These are phyloP conservation scores for Erodium texanum DNA, from an alignment of 441 rosid genomes.

Conservation along the genomic window DNA sequence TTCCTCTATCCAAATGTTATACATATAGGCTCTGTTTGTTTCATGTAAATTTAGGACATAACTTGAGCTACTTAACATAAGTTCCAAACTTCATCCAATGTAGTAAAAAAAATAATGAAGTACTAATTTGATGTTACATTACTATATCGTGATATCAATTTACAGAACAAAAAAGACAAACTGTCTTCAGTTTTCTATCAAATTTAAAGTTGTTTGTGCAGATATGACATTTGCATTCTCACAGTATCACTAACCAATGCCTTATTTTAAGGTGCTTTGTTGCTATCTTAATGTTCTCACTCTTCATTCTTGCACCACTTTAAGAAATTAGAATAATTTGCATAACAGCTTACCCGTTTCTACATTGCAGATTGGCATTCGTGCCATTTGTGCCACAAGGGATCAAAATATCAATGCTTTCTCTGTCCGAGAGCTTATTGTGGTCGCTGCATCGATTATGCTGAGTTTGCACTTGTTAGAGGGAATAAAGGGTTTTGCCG, in stretches of 20 bases:
- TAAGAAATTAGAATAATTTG: not conserved
- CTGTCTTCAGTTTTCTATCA: not conserved
- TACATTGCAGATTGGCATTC: conserved; percentile 44
- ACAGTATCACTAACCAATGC: not conserved
- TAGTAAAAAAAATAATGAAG: not conserved
- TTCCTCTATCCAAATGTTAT: no score
- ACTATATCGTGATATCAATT: not conserved
- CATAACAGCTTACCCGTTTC: not conserved
- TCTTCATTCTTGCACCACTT: not conserved
- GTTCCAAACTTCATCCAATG: not conserved
- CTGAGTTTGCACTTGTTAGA: conserved; percentile 32
- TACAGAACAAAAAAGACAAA: not conserved
- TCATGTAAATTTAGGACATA: not conserved
- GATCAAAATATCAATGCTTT: conserved; percentile 40
- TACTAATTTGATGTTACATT: not conserved
- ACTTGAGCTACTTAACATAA: not conserved
- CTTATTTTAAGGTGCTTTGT: not conserved
- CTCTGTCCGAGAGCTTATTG: conserved; percentile 49
- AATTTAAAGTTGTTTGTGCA: not conserved
- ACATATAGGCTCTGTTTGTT: not conserved
- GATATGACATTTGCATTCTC: not conserved
- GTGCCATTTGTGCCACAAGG: conserved; percentile 36
- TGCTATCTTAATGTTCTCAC: not conserved
- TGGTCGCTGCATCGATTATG: conserved; percentile 27
- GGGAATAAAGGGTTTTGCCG: conserved; percentile 40